Evolutionary conservation across 176 grass and related monocot genomes (phyloP), one percentile per base, ranked within the genome.

Genomic region (Oryza brachyantha): DNA sequence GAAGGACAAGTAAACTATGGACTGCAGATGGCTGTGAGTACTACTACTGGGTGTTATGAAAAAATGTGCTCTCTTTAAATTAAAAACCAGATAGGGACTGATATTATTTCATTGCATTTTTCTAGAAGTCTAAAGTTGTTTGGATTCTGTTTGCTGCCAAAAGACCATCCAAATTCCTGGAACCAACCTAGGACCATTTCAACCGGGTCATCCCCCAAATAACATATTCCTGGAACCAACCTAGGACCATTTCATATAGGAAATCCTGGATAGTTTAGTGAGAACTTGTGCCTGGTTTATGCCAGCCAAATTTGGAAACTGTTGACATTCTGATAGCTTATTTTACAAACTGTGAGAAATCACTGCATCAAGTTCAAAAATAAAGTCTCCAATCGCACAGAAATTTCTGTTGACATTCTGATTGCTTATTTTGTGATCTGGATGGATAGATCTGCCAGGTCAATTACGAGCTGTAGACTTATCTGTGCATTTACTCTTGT

Each of bases 1-100:
- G 95, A 97, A 83, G 95, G 95, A 27, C 95, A 97, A 82, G 85
- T 97, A 78, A 92, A 94, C 88, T 97, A 94, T 88, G 95, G 95
- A 66, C 88, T 94, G 66, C 95, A 97, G 86, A 97, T 97, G 89
- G 83, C 89, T 31, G 91, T 97, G 84, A 88, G 91, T 90, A 76
- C 83, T 29, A 0, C 61, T 42, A 65, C 29, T 64, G 64, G 21
- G 29, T 79, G 22, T 54, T 32, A 68, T 79, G 42, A 35, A 68
- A 13, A 64, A 66, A 38, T 55, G 9, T 79, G 24, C 74, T 74
- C 72, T 61, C 12, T 61, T 75, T 74, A 6, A 66, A 59, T 32
- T 48, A 3, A 46, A 52, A 37, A 28, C 8, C 13, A 16, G 7
- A 76, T 60, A 76, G 21, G 8, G 40, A 54, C 13, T 62, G 0